Conservation (phyloP, 164 flowering plant species). For the grape (Vitis vinifera) region DNA sequence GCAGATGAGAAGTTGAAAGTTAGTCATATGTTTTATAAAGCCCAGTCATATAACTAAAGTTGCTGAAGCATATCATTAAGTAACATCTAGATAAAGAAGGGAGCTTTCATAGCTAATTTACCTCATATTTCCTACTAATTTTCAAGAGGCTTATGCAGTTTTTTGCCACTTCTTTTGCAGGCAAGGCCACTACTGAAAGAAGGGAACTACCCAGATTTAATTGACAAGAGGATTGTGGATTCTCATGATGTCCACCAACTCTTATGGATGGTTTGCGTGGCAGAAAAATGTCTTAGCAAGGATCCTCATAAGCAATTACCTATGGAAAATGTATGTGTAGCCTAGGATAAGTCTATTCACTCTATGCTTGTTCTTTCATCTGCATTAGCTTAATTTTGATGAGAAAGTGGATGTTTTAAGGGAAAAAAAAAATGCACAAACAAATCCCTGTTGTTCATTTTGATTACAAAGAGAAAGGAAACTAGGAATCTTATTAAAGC, state of each 20-base stretch:
- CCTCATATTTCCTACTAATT: not conserved
- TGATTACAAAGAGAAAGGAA: too few relatives aligned
- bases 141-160: not conserved
- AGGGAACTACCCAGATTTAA: slow-evolving; percentile 59
- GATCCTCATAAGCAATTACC: slow-evolving; percentile 53
- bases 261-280: slow-evolving; percentile 65
- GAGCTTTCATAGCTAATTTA: too few relatives aligned
- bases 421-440: too few relatives aligned
- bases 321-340: slow-evolving; percentile 45
- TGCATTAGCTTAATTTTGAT: too few relatives aligned
- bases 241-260: slow-evolving; percentile 69
- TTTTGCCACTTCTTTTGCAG: slow-evolving; percentile 29
- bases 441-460: too few relatives aligned
- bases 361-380: not conserved
- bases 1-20: too few relatives aligned
- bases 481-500: too few relatives aligned
- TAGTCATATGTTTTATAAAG: too few relatives aligned
- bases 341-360: not conserved
- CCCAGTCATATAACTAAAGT: too few relatives aligned
- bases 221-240: slow-evolving; percentile 52
- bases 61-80: too few relatives aligned
- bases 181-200: slow-evolving; percentile 71
- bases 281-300: slow-evolving; percentile 56
- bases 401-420: too few relatives aligned
- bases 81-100: too few relatives aligned